Base-by-base conservation (phyloP, 75 land plant genomes). In the Pinus tabuliformis region DNA sequence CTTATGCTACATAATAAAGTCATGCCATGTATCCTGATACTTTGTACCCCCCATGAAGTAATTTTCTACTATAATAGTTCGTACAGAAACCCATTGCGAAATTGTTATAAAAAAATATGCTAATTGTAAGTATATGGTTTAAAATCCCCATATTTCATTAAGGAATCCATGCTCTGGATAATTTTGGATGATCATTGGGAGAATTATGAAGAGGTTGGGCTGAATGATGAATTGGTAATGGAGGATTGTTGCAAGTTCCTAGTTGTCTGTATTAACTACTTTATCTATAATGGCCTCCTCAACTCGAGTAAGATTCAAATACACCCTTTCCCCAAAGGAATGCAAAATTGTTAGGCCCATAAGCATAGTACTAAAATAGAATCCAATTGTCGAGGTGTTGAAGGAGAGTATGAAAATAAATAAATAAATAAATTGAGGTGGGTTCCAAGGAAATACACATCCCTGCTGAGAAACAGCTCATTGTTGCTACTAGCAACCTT, bases 401-500 rank as follows among this genome's bases (percentile, higher is more conserved):
- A 96, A 93, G 22, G 99, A 95, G 56, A 95, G 87, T 96, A 93
- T 93, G 4, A 96, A 81, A 78, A 95, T 93, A 78, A 95, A 95
- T 26, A 26, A 26, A 26, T 26, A 26, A 26, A 0, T 0, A 26
- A 26, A 63, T 95, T 96, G 70, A 95, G 74, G 73, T 91, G 86
- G 65, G 93, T 96, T 63, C 99, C 99, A 79, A 95, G 85, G 37
- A 96, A 79, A 68, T 95, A 95, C 2, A 93, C 90, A 86, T 95
- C 99, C 61, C 99, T 81, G 77, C 99, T 95, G 24, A 93, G 78
- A 22, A 89, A 78, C 77, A 93, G 96, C 80, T 95, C 99, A 3
- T 96, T 96, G 72, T 95, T 95, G 18, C 99, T 96, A 82, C 99
- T 91, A 59, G 99, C 88, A 76, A 93, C 99, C 81, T 93, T 93